phyloP scores from a whole-genome alignment of 768 basidiomycete species.

The Podaxis sp. region DNA sequence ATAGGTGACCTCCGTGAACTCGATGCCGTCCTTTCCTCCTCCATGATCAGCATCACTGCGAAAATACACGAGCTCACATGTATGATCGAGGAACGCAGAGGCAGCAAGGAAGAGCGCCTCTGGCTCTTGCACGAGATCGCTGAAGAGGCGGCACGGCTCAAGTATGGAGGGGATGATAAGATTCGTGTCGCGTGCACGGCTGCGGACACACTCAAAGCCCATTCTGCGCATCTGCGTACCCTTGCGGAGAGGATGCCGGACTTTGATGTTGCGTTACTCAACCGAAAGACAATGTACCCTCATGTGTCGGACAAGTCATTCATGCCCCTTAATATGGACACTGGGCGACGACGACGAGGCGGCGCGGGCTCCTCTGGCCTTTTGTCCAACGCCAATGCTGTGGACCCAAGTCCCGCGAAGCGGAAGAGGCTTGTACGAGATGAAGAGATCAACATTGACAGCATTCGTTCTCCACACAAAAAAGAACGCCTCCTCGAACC shows the following conservation, averaged over 20 bases:
- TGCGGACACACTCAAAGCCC: constrained; percentile 79
- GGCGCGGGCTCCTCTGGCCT: constrained; percentile 43
- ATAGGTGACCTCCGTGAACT: constrained; percentile 97
- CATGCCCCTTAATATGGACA: constrained; percentile 63
- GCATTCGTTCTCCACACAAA: constrained; percentile 62
- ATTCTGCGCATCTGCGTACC: constrained; percentile 58
- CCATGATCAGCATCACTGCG: constrained; percentile 75
- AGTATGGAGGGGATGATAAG: constrained; percentile 96
- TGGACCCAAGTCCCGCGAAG: constrained; percentile 66
- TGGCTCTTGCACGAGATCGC: constrained; percentile 90
- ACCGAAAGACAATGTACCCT: constrained; percentile 69
- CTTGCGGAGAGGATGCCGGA: constrained; percentile 65
- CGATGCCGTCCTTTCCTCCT: constrained; percentile 93
- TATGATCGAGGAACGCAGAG: constrained; percentile 68
- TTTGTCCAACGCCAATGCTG: constrained; percentile 47
- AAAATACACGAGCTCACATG: constrained; percentile 76
- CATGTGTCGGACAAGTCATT: constrained; percentile 71
- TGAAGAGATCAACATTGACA: constrained; percentile 57
- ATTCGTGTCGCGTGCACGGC: constrained; percentile 92
- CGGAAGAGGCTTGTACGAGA: constrained; percentile 59
- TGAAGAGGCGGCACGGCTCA: constrained; percentile 88
- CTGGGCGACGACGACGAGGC: constrained; percentile 61
- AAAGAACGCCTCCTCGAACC: constrained; percentile 45
- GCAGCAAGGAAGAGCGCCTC: constrained; percentile 71
- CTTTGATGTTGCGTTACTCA: constrained; percentile 57